Percentiles rank a stretch among this genome's conserved stretches.
phyloP scores from a whole-genome alignment of 129 eudicot genomes.

The Artemisia argyi region DNA sequence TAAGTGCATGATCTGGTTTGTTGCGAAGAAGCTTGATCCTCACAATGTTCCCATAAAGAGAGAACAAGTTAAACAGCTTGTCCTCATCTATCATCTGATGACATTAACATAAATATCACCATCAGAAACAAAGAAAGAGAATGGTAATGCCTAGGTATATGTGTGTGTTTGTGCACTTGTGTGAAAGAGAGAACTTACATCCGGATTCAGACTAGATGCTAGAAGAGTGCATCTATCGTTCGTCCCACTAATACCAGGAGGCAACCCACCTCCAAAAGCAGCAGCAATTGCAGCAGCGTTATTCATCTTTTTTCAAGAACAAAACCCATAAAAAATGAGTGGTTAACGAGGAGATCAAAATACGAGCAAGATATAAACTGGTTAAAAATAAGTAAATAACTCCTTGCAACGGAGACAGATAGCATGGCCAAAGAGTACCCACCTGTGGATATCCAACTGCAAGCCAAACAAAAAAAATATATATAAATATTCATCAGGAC shows the following conservation, averaged over 20 bases:
- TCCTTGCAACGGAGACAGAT: slow-evolving; percentile 20
- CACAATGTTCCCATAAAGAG: slow-evolving; percentile 87
- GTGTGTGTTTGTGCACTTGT: too few relatives aligned
- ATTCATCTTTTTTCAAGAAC: slow-evolving; percentile 56
- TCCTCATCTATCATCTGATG: slow-evolving; percentile 46
- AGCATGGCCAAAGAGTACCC: slow-evolving; percentile 36
- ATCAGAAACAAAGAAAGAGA: too few relatives aligned
- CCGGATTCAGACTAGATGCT: too few relatives aligned
- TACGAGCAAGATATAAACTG: slow-evolving; percentile 7
- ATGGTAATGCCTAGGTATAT: too few relatives aligned
- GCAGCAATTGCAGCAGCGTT: slow-evolving; percentile 76
- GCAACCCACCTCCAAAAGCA: too few relatives aligned
- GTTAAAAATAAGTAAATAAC: neutral
- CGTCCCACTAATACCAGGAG: too few relatives aligned
- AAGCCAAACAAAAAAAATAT: slow-evolving; percentile 25
- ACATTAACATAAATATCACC: too few relatives aligned
- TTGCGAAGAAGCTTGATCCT: slow-evolving; percentile 88
- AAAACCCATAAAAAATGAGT: slow-evolving; percentile 18
- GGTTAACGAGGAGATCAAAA: neutral
- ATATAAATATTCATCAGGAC: neutral
- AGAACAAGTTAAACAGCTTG: slow-evolving; percentile 89
- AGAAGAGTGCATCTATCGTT: too few relatives aligned
- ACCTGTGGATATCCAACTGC: slow-evolving; percentile 97
- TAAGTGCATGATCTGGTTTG: slow-evolving; percentile 94
- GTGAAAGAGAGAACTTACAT: too few relatives aligned